Base-by-base conservation (phyloP, 192 early-diverging fungal species). In the Coemansia sp. region DNA sequence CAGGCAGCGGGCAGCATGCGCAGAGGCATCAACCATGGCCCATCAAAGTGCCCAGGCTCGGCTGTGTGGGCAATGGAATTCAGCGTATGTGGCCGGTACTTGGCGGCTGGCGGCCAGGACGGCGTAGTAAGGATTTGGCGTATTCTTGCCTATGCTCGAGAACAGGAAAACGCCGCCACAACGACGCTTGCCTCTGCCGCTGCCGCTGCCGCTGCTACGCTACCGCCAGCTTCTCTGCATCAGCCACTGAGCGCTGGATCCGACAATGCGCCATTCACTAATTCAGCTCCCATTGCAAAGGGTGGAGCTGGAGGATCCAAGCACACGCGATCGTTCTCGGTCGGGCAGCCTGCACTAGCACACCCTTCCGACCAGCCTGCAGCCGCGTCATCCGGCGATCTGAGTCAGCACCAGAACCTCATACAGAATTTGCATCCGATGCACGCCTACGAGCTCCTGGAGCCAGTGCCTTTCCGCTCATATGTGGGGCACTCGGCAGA, bases 41-140 rank as follows among this genome's bases (percentile, higher is more conserved):
- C 9, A 62, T 63, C 3, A 55, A 46, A 5, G 51, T 60, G 37
- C 69, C 65, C 28, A 66, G 77, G 56, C 21, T 70, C 39, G 62
- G 85, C 90, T 0, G 71, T 94, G 24, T 95, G 92, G 91, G 72
- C 86, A 7, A 76, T 92, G 76, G 79, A 89, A 53, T 94, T 94
- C 62, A 94, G 90, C 69, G 82, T 86, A 34, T 87, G 88, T 76
- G 93, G 93, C 21, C 74, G 75, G 66, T 94, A 90, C 69, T 60
- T 94, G 62, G 93, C 91, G n/a, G 80, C 83, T 8, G 93, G 88
- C 64, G 90, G 92, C n/a, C 89, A 93, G 67, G 87, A 88, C 74
- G 85, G 84, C 60, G 63, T 88, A 23, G 69, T 94, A 31, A 69
- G 87, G 31, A 82, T 94, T 3, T 94, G 92, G 92, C 70, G 75